Conservation (phyloP, 2,329 filamentous ascomycete genomes). For the Colletotrichum musicola region DNA sequence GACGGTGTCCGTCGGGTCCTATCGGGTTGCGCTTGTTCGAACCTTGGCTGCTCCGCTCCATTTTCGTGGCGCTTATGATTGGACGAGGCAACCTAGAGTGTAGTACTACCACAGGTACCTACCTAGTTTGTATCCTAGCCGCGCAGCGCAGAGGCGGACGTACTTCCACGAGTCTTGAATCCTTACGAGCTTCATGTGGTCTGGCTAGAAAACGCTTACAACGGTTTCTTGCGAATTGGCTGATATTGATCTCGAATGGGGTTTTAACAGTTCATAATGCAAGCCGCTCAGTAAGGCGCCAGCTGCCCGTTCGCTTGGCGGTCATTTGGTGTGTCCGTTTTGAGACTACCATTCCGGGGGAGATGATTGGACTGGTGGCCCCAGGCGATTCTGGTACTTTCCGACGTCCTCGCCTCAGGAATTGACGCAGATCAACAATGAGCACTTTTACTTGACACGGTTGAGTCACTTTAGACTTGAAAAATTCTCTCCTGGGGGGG, state of each 20-base stretch:
- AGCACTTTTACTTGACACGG: background rate
- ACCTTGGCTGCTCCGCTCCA: constrained; percentile 5
- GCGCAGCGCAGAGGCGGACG: background rate
- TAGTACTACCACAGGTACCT: too few relatives aligned
- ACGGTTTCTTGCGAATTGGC: background rate
- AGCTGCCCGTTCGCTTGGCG: background rate
- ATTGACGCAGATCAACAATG: background rate
- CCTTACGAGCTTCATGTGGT: background rate
- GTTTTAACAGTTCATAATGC: background rate
- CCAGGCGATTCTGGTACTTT: background rate
- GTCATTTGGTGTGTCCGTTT: background rate
- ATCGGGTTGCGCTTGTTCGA: constrained; percentile 22
- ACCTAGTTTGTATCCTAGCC: too few relatives aligned
- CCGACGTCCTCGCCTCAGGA: background rate
- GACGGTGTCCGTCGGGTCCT: constrained; percentile 30
- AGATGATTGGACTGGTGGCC: background rate
- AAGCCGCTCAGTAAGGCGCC: background rate
- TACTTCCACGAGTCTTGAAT: background rate
- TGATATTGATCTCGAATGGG: background rate
- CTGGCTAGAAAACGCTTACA: background rate
- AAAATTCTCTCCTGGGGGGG: background rate
- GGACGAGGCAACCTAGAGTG: background rate
- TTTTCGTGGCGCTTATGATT: constrained; percentile 31
- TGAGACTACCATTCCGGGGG: background rate
- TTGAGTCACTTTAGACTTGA: background rate